Evolutionary conservation across 176 grass and related monocot species (phyloP).

Genomic region (Rhynchospora pubera): DNA sequence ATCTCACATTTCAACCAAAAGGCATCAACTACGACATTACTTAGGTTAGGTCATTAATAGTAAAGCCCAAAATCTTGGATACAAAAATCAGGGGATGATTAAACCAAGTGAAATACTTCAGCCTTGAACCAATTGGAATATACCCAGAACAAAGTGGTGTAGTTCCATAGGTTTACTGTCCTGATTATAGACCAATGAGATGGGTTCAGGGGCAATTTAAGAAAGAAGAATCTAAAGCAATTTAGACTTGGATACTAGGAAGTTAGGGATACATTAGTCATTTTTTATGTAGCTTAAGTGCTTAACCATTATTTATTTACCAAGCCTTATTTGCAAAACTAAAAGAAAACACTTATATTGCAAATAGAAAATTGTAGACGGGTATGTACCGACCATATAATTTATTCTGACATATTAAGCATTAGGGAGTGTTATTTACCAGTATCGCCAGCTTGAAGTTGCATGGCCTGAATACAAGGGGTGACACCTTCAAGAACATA

Average conservation of each 20-base stretch:
- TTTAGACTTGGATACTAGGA: background rate
- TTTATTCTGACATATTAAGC: background rate
- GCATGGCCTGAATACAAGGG: constrained; percentile 95
- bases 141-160: too few relatives aligned
- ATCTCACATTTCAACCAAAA: background rate
- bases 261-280: background rate
- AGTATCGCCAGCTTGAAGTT: constrained; percentile 95
- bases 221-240: background rate
- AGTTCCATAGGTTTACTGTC: too few relatives aligned
- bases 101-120: background rate
- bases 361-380: background rate
- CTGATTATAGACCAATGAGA: background rate
- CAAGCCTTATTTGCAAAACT: background rate
- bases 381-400: background rate
- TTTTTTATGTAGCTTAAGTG: background rate
- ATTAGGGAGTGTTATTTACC: constrained; percentile 31
- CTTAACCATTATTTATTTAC: background rate
- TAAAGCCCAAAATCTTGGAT: background rate
- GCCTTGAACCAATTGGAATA: background rate
- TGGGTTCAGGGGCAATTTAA: background rate
- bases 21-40: background rate
- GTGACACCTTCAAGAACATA: constrained; percentile 99
- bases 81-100: background rate
- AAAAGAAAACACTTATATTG: background rate
- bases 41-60: background rate